These are phyloP conservation scores for Alternaria tenuissima DNA, from an alignment of 2,329 filamentous ascomycete species.

Conservation along the genomic window DNA sequence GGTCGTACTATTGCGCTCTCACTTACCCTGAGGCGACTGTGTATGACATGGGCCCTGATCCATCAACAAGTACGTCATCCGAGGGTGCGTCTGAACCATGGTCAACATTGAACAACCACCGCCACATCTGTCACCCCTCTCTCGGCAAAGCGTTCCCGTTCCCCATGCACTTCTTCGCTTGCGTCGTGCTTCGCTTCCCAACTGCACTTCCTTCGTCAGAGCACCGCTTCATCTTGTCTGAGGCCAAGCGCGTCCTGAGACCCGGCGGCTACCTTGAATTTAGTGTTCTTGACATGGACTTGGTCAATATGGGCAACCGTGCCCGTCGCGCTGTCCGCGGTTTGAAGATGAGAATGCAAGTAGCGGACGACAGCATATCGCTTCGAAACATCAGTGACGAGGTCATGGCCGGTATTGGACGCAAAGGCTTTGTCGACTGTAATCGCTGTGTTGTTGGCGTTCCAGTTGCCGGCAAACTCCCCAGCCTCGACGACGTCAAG, in stretches of 20 bases:
- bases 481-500: slow-evolving; percentile 38
- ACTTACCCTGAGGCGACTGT: slow-evolving; percentile 78
- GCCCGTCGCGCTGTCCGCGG: slow-evolving; percentile 73
- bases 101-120: slow-evolving; percentile 69
- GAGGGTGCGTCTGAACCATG: slow-evolving; percentile 37
- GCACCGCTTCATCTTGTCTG: slow-evolving; percentile 75
- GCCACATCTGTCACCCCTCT: slow-evolving; percentile 74
- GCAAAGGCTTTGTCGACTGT: slow-evolving; percentile 74
- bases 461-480: slow-evolving; percentile 67
- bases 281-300: slow-evolving; percentile 78
- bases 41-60: slow-evolving; percentile 69
- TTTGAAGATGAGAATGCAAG: slow-evolving; percentile 75
- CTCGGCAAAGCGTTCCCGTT: slow-evolving; percentile 76
- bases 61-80: slow-evolving; percentile 29
- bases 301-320: slow-evolving; percentile 81
- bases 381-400: slow-evolving; percentile 64
- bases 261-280: slow-evolving; percentile 83
- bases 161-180: slow-evolving; percentile 75
- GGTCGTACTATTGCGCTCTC: slow-evolving; percentile 85
- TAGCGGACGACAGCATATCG: slow-evolving; percentile 66
- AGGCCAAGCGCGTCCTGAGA: slow-evolving; percentile 79
- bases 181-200: slow-evolving; percentile 80
- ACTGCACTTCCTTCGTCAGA: slow-evolving; percentile 71
- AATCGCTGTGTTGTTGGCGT: slow-evolving; percentile 81
- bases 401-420: slow-evolving; percentile 71